Percentiles rank a stretch among this genome's conserved stretches.
phyloP scores from a whole-genome alignment of 305 asterid species.

The Solanum hybrid region DNA sequence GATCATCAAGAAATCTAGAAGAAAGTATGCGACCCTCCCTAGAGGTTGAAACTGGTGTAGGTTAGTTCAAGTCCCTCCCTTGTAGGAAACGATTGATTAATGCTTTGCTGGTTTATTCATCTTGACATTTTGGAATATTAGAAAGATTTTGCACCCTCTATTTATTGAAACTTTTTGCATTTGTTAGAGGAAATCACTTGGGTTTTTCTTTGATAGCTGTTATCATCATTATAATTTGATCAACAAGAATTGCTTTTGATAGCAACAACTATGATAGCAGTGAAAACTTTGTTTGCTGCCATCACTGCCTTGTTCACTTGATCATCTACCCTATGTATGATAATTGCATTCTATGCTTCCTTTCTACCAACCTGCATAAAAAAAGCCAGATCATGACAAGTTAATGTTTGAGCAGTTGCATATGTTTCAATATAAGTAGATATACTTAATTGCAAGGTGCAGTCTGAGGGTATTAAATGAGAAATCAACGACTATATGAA shows the following conservation, averaged over 20 bases:
- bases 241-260: not conserved
- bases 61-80: no score
- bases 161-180: not conserved
- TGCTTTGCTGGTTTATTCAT: no score
- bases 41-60: no score
- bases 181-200: not conserved
- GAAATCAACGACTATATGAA: not conserved
- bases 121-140: not conserved
- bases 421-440: not conserved
- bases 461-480: no score
- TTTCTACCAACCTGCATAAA: conserved; percentile 61
- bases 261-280: conserved; percentile 73
- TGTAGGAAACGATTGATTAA: no score
- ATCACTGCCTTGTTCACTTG: conserved; percentile 66
- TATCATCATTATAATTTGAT: not conserved
- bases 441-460: no score
- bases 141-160: not conserved
- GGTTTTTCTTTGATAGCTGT: not conserved
- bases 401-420: not conserved
- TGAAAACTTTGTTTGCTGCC: conserved; percentile 68
- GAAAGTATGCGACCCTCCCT: no score
- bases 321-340: conserved; percentile 44
- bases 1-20: no score
- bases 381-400: not conserved
- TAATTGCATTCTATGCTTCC: conserved; percentile 54